These are phyloP conservation scores for Polytrichum formosum DNA, from an alignment of 225 moss, liverwort and hornwort genomes.

Conservation along the genomic window DNA sequence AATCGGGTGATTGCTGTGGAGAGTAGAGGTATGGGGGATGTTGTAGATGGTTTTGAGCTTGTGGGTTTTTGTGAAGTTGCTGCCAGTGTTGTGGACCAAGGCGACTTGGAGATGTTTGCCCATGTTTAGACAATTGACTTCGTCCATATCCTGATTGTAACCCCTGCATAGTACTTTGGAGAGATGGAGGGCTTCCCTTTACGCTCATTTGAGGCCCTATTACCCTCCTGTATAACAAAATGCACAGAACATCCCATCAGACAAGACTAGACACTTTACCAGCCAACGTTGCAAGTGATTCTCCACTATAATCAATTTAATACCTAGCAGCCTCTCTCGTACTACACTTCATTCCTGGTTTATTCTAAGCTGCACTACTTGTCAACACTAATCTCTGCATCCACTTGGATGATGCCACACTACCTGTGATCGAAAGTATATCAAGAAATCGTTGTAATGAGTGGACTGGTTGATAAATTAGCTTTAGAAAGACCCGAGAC, in stretches of 20 bases:
- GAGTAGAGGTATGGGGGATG: slow-evolving; percentile 16
- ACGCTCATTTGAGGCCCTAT: slow-evolving; percentile 4
- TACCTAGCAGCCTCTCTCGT: too few species aligned
- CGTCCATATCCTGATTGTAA: slow-evolving; percentile 20
- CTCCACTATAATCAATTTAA: too few species aligned
- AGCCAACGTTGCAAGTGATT: too few species aligned
- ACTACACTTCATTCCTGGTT: too few species aligned
- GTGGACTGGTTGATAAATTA: too few species aligned
- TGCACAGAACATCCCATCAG: background rate
- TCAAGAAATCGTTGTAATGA: too few species aligned
- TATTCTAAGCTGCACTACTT: too few species aligned
- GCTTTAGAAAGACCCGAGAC: too few species aligned
- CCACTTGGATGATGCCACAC: too few species aligned
- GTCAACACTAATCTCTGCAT: too few species aligned
- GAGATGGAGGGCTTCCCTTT: slow-evolving; percentile 5
- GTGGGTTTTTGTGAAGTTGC: slow-evolving; percentile 14
- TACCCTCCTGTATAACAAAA: background rate
- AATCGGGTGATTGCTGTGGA: slow-evolving; percentile 28
- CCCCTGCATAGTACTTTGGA: slow-evolving; percentile 25
- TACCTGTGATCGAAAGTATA: too few species aligned
- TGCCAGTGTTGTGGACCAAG: slow-evolving; percentile 37
- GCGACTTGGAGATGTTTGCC: slow-evolving; percentile 36
- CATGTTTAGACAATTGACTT: slow-evolving; percentile 34
- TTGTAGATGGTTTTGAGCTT: slow-evolving; percentile 19
- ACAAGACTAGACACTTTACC: background rate